Conservation (phyloP, 306 rosid genomes). For the Senna siamea region DNA sequence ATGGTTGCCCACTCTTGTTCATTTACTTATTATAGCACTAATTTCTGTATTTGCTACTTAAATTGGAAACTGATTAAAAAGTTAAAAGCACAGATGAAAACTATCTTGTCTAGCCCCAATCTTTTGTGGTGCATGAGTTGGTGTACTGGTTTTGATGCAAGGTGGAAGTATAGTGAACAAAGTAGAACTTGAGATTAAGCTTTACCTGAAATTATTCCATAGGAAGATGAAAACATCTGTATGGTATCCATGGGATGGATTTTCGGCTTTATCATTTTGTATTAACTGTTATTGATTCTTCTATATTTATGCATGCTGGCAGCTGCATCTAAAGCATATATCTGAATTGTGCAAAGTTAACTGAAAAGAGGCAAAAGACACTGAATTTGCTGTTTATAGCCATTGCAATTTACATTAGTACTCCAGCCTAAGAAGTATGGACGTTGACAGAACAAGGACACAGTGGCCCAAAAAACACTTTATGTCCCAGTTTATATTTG, state of each 20-base stretch:
- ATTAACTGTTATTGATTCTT: neutral
- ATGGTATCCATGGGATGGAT: neutral
- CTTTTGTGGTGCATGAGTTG: neutral
- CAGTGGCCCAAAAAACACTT: too few species aligned
- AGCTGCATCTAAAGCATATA: neutral
- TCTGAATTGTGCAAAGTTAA: neutral
- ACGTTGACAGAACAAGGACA: too few species aligned
- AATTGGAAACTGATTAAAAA: neutral
- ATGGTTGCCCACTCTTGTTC: neutral
- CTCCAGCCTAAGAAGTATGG: too few species aligned
- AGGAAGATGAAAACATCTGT: neutral
- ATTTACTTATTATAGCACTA: neutral
- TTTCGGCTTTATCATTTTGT: neutral
- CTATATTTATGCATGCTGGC: neutral
- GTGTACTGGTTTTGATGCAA: neutral
- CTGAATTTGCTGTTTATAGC: slow-evolving; percentile 20
- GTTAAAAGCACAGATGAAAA: neutral
- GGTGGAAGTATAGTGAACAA: neutral
- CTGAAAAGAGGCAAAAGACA: neutral
- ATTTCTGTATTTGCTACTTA: neutral
- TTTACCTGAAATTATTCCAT: neutral
- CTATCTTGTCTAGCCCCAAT: neutral
- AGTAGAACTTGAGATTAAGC: slow-evolving; percentile 1
- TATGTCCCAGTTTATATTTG: too few species aligned
- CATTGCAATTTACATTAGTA: slow-evolving; percentile 5